Evolutionary conservation across 768 basidiomycete species (phyloP).

Genomic region (Naganishia vaughanmartiniae): DNA sequence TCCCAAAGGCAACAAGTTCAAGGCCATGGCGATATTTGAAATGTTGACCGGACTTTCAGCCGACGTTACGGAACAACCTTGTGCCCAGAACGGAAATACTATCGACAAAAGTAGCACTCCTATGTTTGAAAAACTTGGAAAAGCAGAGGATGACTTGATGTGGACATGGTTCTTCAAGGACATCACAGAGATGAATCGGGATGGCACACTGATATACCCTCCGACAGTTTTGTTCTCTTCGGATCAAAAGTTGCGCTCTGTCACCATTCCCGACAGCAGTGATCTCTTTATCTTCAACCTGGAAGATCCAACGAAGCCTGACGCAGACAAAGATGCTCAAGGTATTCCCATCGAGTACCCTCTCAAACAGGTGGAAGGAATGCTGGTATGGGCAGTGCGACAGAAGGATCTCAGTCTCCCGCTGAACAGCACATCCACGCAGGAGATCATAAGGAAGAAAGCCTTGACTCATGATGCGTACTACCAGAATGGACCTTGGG

Average conservation of each 20-base stretch:
- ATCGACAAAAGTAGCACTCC: no score
- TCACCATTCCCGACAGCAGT: not conserved
- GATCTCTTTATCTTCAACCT: not conserved
- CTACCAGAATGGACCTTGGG: not conserved
- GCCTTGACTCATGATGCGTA: not conserved
- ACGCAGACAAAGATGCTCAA: no score
- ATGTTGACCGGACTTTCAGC: slow-evolving; percentile 15
- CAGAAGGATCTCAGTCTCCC: not conserved
- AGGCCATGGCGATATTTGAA: slow-evolving; percentile 11
- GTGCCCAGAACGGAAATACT: no score
- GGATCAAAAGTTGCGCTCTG: not conserved
- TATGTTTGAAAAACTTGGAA: not conserved
- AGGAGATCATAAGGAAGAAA: not conserved
- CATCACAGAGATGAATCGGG: not conserved
- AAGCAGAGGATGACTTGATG: not conserved
- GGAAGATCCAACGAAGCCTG: not conserved
- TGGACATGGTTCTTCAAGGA: not conserved
- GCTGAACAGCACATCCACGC: not conserved
- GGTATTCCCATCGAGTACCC: no score
- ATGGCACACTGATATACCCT: not conserved
- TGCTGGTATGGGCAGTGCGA: not conserved
- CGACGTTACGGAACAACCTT: not conserved
- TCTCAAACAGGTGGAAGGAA: not conserved
- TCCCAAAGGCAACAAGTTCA: slow-evolving; percentile 13
- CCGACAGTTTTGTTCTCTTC: not conserved